Evolutionary conservation across 345 rosid genomes (phyloP).

Genomic region (Eucalyptus pauciflora): DNA sequence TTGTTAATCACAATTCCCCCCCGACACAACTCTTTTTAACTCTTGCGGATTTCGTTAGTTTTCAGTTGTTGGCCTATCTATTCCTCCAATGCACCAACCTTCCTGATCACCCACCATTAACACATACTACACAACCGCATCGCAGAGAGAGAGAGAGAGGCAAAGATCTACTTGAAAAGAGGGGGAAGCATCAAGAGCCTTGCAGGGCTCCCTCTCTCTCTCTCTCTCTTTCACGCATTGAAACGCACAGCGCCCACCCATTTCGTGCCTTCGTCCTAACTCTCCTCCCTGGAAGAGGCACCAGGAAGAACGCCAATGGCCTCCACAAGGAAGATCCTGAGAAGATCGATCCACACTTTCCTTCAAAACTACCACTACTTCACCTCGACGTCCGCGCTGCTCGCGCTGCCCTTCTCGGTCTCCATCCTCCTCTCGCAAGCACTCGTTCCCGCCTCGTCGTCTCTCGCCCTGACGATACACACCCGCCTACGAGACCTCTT

Average conservation of each 20-base stretch:
- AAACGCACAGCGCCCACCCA: not conserved
- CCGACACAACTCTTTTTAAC: not conserved
- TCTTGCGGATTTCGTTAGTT: slow-evolving; percentile 3
- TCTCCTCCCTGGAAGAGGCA: not conserved
- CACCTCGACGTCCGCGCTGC: slow-evolving; percentile 40
- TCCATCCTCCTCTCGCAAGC: slow-evolving; percentile 52
- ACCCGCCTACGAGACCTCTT: slow-evolving; percentile 27
- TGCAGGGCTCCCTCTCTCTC: not conserved
- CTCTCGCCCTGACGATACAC: slow-evolving; percentile 9
- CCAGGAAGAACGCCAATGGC: not conserved
- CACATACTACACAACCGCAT: not conserved
- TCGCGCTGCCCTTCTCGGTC: slow-evolving; percentile 47
- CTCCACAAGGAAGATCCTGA: slow-evolving; percentile 31
- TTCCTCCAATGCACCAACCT: slow-evolving; percentile 2
- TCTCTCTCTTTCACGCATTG: not conserved
- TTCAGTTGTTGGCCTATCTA: slow-evolving; percentile 38
- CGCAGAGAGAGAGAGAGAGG: not conserved
- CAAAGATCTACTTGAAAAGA: not conserved
- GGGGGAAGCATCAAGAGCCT: not conserved
- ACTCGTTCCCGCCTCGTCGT: slow-evolving; percentile 18
- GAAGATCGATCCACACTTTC: slow-evolving; percentile 55
- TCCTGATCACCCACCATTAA: slow-evolving; percentile 10
- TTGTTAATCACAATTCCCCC: not conserved
- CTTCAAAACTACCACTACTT: slow-evolving; percentile 55
- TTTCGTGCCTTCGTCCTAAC: not conserved